Percentiles rank a stretch among this genome's conserved stretches.
Evolutionary conservation across 2,329 filamentous ascomycete species (phyloP).

Genomic region (Exophiala sp.): DNA sequence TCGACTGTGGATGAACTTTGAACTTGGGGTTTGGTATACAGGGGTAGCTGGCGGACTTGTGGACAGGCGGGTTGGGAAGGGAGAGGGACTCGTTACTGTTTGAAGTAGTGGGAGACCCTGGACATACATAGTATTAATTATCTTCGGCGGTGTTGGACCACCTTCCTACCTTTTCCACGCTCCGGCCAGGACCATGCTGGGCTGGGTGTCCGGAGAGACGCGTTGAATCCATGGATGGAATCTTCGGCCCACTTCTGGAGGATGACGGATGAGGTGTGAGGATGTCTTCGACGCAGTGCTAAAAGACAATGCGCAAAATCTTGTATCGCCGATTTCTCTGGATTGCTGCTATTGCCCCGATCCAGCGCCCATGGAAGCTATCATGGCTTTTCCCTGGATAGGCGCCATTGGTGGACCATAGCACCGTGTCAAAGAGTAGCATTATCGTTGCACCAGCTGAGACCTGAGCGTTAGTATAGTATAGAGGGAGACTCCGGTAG

Average conservation of each 20-base stretch:
- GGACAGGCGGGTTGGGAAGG: too few relatives aligned
- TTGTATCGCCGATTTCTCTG: neutral
- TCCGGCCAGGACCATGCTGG: neutral
- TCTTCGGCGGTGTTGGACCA: neutral
- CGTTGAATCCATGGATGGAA: neutral
- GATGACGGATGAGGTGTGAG: neutral
- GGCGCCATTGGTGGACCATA: neutral
- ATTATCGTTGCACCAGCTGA: neutral
- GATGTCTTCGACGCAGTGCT: neutral
- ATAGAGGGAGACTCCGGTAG: neutral
- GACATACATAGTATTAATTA: too few relatives aligned
- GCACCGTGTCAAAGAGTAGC: neutral
- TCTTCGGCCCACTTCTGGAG: neutral
- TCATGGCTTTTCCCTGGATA: neutral
- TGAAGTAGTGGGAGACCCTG: neutral
- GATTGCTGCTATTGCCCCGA: neutral
- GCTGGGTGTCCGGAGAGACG: neutral
- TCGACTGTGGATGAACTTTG: neutral
- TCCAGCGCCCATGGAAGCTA: neutral
- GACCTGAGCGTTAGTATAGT: neutral
- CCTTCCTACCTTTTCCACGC: neutral
- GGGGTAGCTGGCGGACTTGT: too few relatives aligned
- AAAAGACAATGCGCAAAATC: neutral
- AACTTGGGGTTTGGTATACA: neutral
- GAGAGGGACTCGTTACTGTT: too few relatives aligned